These are phyloP conservation scores for Solanum hybrid DNA, from an alignment of 305 asterid genomes.

Conservation along the genomic window DNA sequence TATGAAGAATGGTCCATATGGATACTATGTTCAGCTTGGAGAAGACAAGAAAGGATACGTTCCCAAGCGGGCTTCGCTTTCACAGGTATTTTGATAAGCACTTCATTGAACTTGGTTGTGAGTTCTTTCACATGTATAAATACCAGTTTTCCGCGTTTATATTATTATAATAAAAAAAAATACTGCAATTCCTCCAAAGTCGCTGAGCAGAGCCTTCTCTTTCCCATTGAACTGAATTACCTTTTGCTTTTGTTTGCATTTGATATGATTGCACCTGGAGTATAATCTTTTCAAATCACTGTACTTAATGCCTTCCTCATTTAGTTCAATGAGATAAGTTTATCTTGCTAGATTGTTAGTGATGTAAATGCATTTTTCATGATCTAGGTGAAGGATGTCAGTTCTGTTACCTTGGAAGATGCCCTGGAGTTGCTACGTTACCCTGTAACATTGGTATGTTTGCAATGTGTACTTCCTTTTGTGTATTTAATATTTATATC, in stretches of 20 bases:
- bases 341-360: neutral
- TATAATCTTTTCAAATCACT: neutral
- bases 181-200: neutral
- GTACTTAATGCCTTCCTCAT: neutral
- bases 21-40: constrained; percentile 87
- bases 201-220: neutral
- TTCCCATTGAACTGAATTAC: neutral
- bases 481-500: neutral
- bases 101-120: neutral
- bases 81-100: constrained; percentile 37
- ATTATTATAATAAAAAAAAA: neutral
- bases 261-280: neutral
- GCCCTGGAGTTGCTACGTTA: constrained; percentile 74
- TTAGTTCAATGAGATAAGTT: neutral
- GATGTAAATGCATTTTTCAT: constrained; percentile 1
- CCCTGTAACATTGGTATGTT: constrained; percentile 71
- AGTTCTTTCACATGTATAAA: neutral
- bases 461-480: constrained; percentile 2
- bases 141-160: neutral
- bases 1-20: constrained; percentile 79
- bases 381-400: constrained; percentile 50
- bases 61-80: constrained; percentile 72
- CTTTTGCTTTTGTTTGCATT: neutral
- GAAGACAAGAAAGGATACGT: constrained; percentile 72
- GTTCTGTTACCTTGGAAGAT: constrained; percentile 59